These are phyloP conservation scores for Tephrocybe sp. DNA, from an alignment of 768 basidiomycete genomes.

Conservation along the genomic window DNA sequence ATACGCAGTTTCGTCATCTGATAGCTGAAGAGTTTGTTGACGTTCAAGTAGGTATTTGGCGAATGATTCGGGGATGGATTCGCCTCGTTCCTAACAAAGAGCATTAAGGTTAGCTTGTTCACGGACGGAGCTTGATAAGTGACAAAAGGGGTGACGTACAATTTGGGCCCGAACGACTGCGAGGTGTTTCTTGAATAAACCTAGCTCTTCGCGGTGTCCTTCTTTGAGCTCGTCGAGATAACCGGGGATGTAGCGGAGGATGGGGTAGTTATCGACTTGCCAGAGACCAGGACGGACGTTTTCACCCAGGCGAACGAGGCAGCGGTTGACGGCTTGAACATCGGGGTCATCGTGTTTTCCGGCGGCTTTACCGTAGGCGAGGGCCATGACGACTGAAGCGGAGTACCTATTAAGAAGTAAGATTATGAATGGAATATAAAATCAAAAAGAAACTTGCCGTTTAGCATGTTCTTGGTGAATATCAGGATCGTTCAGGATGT, in stretches of 20 bases:
- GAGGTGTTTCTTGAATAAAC: slow-evolving; percentile 53
- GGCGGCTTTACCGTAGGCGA: slow-evolving; percentile 46
- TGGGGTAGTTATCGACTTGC: slow-evolving; percentile 46
- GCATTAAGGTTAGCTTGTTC: background rate
- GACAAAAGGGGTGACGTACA: slow-evolving; percentile 26
- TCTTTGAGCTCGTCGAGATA: slow-evolving; percentile 55
- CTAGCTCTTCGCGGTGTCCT: slow-evolving; percentile 55
- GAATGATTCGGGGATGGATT: slow-evolving; percentile 45
- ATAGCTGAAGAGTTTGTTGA: slow-evolving; percentile 50
- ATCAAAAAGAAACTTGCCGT: slow-evolving; percentile 10
- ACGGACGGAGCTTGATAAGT: background rate
- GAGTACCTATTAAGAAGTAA: slow-evolving; percentile 35
- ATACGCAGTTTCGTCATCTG: slow-evolving; percentile 58
- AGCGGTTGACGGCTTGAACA: slow-evolving; percentile 43
- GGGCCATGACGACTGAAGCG: slow-evolving; percentile 46
- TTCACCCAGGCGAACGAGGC: slow-evolving; percentile 43
- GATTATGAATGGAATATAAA: background rate
- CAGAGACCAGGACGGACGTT: slow-evolving; percentile 43
- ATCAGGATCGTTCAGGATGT: slow-evolving; percentile 39
- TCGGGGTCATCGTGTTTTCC: slow-evolving; percentile 44
- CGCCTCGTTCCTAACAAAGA: slow-evolving; percentile 25
- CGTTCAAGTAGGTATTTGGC: slow-evolving; percentile 57
- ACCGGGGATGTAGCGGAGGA: slow-evolving; percentile 51
- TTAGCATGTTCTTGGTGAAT: slow-evolving; percentile 56
- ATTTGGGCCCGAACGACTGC: slow-evolving; percentile 42